A percentile compares a stretch with the other conserved stretches of the same genome.
phyloP scores from a whole-genome alignment of 2,329 filamentous ascomycete species.

The Plenodomus tracheiphilus region DNA sequence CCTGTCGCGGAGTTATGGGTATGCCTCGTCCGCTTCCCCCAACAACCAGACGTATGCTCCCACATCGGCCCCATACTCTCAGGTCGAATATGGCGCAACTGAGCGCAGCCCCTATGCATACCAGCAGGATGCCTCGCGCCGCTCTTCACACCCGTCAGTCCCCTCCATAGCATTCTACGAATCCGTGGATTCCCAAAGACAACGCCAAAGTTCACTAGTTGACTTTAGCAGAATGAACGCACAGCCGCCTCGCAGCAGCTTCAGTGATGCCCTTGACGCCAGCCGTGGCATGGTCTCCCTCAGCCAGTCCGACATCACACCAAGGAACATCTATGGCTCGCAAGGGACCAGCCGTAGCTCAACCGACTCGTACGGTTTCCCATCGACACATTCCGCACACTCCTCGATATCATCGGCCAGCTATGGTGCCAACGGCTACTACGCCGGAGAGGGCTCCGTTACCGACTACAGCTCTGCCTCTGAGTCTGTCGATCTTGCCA shows the following conservation, averaged over 20 bases:
- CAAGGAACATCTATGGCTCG: conserved; percentile 79
- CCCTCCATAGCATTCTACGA: conserved; percentile 57
- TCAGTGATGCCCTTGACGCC: conserved; percentile 88
- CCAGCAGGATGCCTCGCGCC: conserved; percentile 63
- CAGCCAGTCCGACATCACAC: conserved; percentile 79
- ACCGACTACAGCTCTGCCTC: conserved; percentile 94
- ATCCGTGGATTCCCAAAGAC: conserved; percentile 49
- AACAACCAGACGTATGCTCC: conserved; percentile 68
- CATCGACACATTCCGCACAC: conserved; percentile 78
- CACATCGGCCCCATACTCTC: conserved; percentile 72
- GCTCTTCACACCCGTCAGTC: conserved; percentile 85
- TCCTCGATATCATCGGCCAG: conserved; percentile 87
- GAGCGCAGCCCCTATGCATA: conserved; percentile 59
- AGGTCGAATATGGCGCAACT: conserved; percentile 69
- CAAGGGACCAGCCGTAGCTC: conserved; percentile 67
- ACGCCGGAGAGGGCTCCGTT: conserved; percentile 75
- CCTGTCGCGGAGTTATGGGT: conserved; percentile 71
- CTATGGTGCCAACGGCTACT: conserved; percentile 82
- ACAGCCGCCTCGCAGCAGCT: conserved; percentile 65
- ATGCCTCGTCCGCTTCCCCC: conserved; percentile 70
- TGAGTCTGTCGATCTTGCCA: conserved; percentile 77
- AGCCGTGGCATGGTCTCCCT: conserved; percentile 94
- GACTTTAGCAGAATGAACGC: conserved; percentile 65
- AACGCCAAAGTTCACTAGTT: conserved; percentile 66
- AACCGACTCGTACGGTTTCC: conserved; percentile 88